phyloP scores from a whole-genome alignment of 2,329 filamentous ascomycete species.

The Diaporthe vaccinii region DNA sequence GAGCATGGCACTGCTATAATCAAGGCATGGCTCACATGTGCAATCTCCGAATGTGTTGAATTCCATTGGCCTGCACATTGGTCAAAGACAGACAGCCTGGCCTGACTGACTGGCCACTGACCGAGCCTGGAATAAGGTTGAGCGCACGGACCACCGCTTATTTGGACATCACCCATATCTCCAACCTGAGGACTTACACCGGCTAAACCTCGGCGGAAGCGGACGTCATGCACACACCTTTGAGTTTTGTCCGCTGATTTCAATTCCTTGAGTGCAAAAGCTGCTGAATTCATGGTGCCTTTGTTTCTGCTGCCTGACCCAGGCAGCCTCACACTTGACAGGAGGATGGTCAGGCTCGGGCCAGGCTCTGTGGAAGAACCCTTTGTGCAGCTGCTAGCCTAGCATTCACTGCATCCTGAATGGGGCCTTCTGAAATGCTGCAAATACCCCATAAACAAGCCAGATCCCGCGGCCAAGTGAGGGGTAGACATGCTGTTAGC shows the following conservation, averaged over 20 bases:
- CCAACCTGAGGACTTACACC: neutral
- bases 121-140: neutral
- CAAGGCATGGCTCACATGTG: too few relatives aligned
- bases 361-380: neutral
- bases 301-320: neutral
- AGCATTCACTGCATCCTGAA: too few relatives aligned
- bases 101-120: neutral
- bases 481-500: neutral
- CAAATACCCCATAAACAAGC: neutral
- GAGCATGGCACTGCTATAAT: neutral
- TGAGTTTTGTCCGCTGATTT: neutral
- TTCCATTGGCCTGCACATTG: neutral
- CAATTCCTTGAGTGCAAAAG: neutral
- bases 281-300: neutral
- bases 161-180: slow-evolving; percentile 14
- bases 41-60: neutral
- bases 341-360: neutral
- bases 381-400: neutral
- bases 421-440: neutral
- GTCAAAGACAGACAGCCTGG: neutral
- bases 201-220: slow-evolving; percentile 4
- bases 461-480: neutral
- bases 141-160: slow-evolving; percentile 20
- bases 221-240: neutral
- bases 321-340: neutral